Evolutionary conservation across 1,139 yeast genomes (phyloP).

Genomic region (Debaryomyces singareniensis): DNA sequence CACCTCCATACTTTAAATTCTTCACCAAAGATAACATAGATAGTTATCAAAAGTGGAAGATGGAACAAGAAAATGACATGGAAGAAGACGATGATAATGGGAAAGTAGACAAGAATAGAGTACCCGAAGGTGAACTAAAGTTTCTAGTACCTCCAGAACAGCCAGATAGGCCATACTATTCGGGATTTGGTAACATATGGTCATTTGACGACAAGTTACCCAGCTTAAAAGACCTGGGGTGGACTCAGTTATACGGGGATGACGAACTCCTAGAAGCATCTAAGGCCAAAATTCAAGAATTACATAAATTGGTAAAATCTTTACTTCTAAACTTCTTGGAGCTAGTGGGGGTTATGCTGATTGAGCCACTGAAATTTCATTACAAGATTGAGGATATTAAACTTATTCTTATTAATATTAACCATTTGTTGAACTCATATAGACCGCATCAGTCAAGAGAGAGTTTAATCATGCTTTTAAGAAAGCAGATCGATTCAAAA

Average conservation of each 20-base stretch:
- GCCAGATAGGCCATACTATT: constrained; percentile 55
- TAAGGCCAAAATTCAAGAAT: constrained; percentile 53
- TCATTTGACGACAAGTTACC: constrained; percentile 67
- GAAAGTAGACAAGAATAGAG: constrained; percentile 4
- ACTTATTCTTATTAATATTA: constrained; percentile 72
- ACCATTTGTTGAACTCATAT: constrained; percentile 76
- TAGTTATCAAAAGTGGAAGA: constrained; percentile 12
- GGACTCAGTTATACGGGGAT: constrained; percentile 55
- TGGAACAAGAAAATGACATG: constrained; percentile 5
- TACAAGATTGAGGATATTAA: constrained; percentile 65
- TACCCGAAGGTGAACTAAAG: constrained; percentile 36
- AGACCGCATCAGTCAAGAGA: constrained; percentile 88
- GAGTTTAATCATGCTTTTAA: constrained; percentile 63
- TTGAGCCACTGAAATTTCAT: constrained; percentile 62
- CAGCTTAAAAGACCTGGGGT: constrained; percentile 59
- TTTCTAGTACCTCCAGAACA: constrained; percentile 61
- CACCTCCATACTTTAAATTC: constrained; percentile 67
- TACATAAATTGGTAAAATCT: constrained; percentile 65
- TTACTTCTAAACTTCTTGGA: constrained; percentile 67
- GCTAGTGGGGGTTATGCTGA: constrained; percentile 63
- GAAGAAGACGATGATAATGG: constrained; percentile 4
- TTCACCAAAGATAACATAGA: constrained; percentile 59
- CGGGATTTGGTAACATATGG: constrained; percentile 84
- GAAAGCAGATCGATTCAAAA: constrained; percentile 54
- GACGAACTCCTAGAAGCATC: constrained; percentile 42